Evolutionary conservation across 2,329 filamentous ascomycete genomes (phyloP), one percentile per base, ranked within the genome.

Genomic region (Trichocomaceae sp.): DNA sequence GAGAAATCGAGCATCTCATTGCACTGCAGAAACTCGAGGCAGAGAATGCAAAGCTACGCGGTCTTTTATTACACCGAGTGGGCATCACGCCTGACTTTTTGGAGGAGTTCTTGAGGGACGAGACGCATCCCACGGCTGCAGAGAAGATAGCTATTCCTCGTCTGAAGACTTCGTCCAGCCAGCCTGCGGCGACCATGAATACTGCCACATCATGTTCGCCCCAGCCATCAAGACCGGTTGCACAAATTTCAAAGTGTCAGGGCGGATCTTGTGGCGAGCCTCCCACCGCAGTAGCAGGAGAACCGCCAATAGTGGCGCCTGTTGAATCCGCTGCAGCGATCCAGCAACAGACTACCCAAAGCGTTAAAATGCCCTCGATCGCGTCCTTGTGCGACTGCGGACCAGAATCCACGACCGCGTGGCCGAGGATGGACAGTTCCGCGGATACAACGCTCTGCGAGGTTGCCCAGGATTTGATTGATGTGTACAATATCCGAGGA

Each of bases 381-480:
- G 42, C 52, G n/a, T 50, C 52, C 26, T 49, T 56, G 9, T 56
- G 52, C 22, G 55, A 57, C 23, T 57, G 55, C 20, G 55, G 51
- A 20, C 54, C 54, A 12, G 49, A 31, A 5, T 56, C 45, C 8
- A 26, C 12, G 3, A 53, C 57, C n/a, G 55, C 59, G 5, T 62
- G 60, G 55, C 62, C 63, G 5, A 57, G 49, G 4, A 61, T 63
- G 19, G 63, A 62, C 20, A 62, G 65, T 47, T 52, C 65, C 19
- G 60, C 70, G 3, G 69, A 69, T 41, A 69, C 69, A 6, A 70
- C 70, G 3, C 61, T 72, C 17, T 73, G 70, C 54, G 63, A 66
- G n/a, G 65, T 73, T 17, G 70, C 70, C 2, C 70, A 71, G 47
- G 66, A 67, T 23, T 58, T 74, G 52, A 64, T 72, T 19, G 58